These are phyloP conservation scores for Penicillium corylophilum DNA, from an alignment of 2,329 filamentous ascomycete genomes.

Conservation along the genomic window DNA sequence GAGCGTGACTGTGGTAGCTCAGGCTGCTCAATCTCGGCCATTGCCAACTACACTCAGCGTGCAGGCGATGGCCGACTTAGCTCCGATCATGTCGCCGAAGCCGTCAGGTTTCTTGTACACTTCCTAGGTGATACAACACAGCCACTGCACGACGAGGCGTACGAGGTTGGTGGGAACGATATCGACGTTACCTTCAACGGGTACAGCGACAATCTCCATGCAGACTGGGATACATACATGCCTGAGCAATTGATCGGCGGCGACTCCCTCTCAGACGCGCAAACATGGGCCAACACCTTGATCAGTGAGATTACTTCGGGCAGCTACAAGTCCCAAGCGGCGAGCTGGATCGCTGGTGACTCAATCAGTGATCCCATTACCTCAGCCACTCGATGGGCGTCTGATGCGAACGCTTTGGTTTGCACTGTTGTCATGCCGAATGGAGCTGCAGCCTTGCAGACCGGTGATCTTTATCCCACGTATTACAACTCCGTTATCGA, in stretches of 20 bases:
- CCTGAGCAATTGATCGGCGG: conserved; percentile 63
- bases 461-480: conserved; percentile 62
- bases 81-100: conserved; percentile 44
- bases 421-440: conserved; percentile 66
- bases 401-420: conserved; percentile 64
- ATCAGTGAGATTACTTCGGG: conserved; percentile 23
- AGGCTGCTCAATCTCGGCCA: conserved; percentile 54
- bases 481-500: conserved; percentile 55
- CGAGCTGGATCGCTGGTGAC: conserved; percentile 59
- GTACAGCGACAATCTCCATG: conserved; percentile 63
- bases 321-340: conserved; percentile 51
- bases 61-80: conserved; percentile 15
- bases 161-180: conserved; percentile 65
- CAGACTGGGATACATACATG: conserved; percentile 72
- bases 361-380: conserved; percentile 54
- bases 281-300: conserved; percentile 23
- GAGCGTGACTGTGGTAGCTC: conserved; percentile 52
- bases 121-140: conserved; percentile 71
- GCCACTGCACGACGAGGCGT: conserved; percentile 63
- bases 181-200: conserved; percentile 64
- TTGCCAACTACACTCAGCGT: conserved; percentile 50
- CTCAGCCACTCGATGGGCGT: conserved; percentile 64
- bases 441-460: conserved; percentile 56
- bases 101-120: conserved; percentile 52
- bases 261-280: conserved; percentile 38